Evolutionary conservation across 768 basidiomycete genomes (phyloP).

Genomic region (Tephrocybe rancida): DNA sequence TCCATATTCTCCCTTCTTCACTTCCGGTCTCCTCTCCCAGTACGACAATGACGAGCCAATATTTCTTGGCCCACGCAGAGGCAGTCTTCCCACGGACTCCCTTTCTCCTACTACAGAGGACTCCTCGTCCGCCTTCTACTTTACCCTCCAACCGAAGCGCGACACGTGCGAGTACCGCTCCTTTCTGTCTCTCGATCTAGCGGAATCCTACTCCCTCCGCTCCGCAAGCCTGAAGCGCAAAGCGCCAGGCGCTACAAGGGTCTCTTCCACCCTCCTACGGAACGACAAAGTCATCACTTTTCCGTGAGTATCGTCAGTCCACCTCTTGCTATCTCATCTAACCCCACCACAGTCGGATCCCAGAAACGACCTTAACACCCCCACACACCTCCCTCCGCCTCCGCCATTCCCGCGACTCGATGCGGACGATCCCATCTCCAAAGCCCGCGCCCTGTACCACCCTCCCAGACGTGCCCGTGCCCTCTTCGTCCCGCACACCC

Average conservation of each 20-base stretch:
- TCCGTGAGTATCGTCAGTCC: constrained; percentile 12
- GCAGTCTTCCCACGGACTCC: constrained; percentile 37
- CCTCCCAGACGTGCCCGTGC: constrained; percentile 42
- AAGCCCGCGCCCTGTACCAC: constrained; percentile 60
- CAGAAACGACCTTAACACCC: constrained; percentile 10
- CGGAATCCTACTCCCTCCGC: constrained; percentile 48
- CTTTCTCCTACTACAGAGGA: constrained; percentile 14
- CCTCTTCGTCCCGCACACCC: too few species aligned
- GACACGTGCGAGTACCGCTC: constrained; percentile 49
- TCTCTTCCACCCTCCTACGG: too few species aligned
- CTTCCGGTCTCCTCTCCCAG: constrained; percentile 52
- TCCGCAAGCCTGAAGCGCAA: too few species aligned
- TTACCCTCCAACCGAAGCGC: constrained; percentile 46
- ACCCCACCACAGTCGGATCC: too few species aligned
- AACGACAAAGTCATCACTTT: too few species aligned
- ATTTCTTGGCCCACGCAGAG: constrained; percentile 34
- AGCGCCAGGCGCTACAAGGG: too few species aligned
- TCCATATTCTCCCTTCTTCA: constrained; percentile 68
- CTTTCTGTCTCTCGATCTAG: constrained; percentile 71
- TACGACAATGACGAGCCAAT: constrained; percentile 21
- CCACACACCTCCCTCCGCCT: constrained; percentile 22
- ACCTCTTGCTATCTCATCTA: constrained; percentile 26
- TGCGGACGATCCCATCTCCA: constrained; percentile 57
- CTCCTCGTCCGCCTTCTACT: constrained; percentile 45
- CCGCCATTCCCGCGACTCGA: constrained; percentile 37